Evolutionary conservation across 2,329 filamentous ascomycete species (phyloP), one percentile per base, ranked within the genome.

Genomic region (Hawksworthiomyces lignivorus): DNA sequence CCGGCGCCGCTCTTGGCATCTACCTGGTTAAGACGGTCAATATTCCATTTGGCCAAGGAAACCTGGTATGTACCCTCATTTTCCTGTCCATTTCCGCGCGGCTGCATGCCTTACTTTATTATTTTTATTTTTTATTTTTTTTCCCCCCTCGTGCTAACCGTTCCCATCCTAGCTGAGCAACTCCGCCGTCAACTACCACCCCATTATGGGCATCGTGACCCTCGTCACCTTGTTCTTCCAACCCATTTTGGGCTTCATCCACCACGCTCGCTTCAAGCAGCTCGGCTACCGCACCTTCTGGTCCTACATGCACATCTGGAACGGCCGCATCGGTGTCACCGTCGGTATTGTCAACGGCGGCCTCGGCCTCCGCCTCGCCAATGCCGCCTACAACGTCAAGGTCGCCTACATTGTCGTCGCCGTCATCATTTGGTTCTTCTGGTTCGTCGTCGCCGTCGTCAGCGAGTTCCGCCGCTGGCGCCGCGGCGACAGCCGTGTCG

Each of bases 311-410:
- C 69, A 73, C 43, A 50, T 71, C 8, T 63, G 63, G 59, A 55
- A 64, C 46, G 68, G 69, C 30, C 62, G 68, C 9, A 35, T 57
- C 11, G 47, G 52, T 2, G 56, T 70, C 15, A 56, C 61, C 0
- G 52, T 69, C 1, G 68, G 67, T 19, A 67, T 70, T 39, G 53
- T 69, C 44, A 68, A 68, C 50, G 67, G 68, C 3, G 67, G 64
- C 0, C 54, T 70, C 2, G 67, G 68, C 1, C 50, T 71, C 24
- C 49, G 53, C n/a, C 51, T 69, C 4, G 58, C 66, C 8, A 45
- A 48, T 14, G 61, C 61, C 0, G 21, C 51, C 0, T 36, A 38
- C 15, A 43, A 48, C 3, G 31, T 54, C 37, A 59, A 62, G 49
- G 51, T 55, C 2, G 62, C 60, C 9, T 70, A 70, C 44, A 52